These are phyloP conservation scores for Blastomyces parvus DNA, from an alignment of 2,329 filamentous ascomycete genomes.

Conservation along the genomic window DNA sequence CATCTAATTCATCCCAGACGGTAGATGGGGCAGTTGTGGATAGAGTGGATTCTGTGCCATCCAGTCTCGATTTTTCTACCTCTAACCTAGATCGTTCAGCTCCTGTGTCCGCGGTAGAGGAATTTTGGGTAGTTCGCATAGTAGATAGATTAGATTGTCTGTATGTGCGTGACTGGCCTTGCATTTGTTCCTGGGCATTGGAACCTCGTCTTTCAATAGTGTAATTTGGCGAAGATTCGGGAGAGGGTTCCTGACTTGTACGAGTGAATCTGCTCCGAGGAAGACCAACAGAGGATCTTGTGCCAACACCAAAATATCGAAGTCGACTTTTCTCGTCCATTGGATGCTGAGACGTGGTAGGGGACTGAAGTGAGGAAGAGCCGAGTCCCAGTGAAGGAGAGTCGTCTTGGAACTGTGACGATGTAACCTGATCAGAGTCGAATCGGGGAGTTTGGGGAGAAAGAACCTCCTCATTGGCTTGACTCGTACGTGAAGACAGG, in stretches of 20 bases:
- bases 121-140: constrained; percentile 29
- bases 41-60: constrained; percentile 74
- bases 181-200: constrained; percentile 10
- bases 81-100: constrained; percentile 28
- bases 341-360: constrained; percentile 31
- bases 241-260: constrained; percentile 28
- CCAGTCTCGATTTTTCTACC: constrained; percentile 33
- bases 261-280: constrained; percentile 31
- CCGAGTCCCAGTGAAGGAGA: constrained; percentile 25
- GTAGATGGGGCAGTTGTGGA: constrained; percentile 86
- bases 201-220: constrained; percentile 15
- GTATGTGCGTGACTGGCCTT: constrained; percentile 20
- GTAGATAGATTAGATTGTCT: constrained; percentile 28
- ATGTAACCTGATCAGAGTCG: constrained; percentile 24
- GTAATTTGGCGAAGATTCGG: constrained; percentile 23
- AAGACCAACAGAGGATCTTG: constrained; percentile 30
- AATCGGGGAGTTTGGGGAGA: constrained; percentile 29
- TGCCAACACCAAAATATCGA: constrained; percentile 27
- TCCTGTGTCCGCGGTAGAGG: constrained; percentile 27
- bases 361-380: constrained; percentile 22
- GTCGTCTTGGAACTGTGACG: constrained; percentile 28
- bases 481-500: constrained; percentile 28
- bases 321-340: constrained; percentile 30
- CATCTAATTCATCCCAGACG: constrained; percentile 95
- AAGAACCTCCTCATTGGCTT: constrained; percentile 27